Base-by-base conservation (phyloP, 179 eudicot genomes). In the Sideroxylon spinosum region DNA sequence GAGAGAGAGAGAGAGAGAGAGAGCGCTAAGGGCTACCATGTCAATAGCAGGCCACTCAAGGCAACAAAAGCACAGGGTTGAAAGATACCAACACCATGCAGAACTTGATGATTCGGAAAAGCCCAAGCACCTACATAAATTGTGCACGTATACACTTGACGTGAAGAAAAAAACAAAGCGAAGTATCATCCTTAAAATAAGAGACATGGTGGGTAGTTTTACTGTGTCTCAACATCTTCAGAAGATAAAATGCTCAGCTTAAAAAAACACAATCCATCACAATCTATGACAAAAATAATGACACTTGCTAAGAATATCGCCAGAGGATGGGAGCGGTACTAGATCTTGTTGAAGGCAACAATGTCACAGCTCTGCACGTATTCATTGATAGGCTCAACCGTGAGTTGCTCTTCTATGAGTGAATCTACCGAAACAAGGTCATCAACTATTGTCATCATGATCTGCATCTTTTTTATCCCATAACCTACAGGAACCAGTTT, bases 291-390 rank as follows among this genome's bases (percentile, higher is more conserved):
- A 28, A 56, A 55, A 26, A 37, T 49, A 52, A 73, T 25, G 37
- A 17, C 28, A 52, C 7, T 25, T 22, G 23, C 37, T 25, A 46
- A 11, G 23, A 32, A 50, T 53, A n/a, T 29, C 26, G 26, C 76
- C 50, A 12, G 22, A 69, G 56, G 73, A 69, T 22, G 57, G 73
- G 32, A 48, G 22, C 6, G 73, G 56, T 10, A 44, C 52, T 29
- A 74, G 66, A 95, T 95, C 78, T 95, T 95, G 97, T 95, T 93
- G 92, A 95, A 95, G 81, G 99, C 99, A 17, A 85, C 94, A 81
- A 95, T 95, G 82, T 95, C 99, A 69, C 99, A 95, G 80, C 98
- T 95, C 87, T 95, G 99, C 74, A 95, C 89, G 74, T 86, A 85
- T 75, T 95, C 99, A 67, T 84, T 91, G 81, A 84, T 80, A 5